Base-by-base conservation (phyloP, 768 basidiomycete genomes). In the Suillus sp. region DNA sequence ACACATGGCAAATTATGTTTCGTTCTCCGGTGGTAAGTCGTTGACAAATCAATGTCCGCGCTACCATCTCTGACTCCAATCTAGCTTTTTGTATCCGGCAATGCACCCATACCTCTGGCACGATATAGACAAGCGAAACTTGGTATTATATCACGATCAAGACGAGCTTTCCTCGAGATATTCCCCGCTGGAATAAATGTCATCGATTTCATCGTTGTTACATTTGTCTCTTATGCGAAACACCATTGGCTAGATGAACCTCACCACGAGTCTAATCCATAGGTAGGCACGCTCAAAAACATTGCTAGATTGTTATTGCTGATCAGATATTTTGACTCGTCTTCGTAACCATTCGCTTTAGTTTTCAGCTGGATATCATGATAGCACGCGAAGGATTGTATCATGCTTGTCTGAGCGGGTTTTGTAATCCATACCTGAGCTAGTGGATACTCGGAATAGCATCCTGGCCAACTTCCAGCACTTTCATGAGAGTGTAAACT, bases 1-100 rank as follows among this genome's bases (percentile, higher is more conserved):
- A 79, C 64, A 76, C 70, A 59, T 79, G 80, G 79, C 76, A 79
- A 60, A 67, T 81, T 58, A 74, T 76, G 64, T 65, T 78, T 20
- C 74, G 72, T 22, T 77, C 67, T 18, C 80, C 77, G 18, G 74
- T 77, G 25, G 79, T 79, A 67, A 62, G 73, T 64, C 38, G 1
- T 40, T 14, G 30, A 27, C 20, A 2, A 48, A 58, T 14, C 6
- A 8, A 25, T 57, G 4, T 32, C 10, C 30, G 11, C 38, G 56
- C 11, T 20, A n/a, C n/a, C 32, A 30, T 40, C 51, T 42, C 43
- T 63, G 32, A 40, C 30, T 7, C 6, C 27, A 38, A 38, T 53
- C 35, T 59, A 80, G 79, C 67, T 80, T 10, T 64, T 76, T 4
- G 61, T 77, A 27, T 69, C 77, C 32, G 74, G 74, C 45, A 59